These are phyloP conservation scores for Kluyveromyces wickerhamii DNA, from an alignment of 805 yeast genomes.

Conservation along the genomic window DNA sequence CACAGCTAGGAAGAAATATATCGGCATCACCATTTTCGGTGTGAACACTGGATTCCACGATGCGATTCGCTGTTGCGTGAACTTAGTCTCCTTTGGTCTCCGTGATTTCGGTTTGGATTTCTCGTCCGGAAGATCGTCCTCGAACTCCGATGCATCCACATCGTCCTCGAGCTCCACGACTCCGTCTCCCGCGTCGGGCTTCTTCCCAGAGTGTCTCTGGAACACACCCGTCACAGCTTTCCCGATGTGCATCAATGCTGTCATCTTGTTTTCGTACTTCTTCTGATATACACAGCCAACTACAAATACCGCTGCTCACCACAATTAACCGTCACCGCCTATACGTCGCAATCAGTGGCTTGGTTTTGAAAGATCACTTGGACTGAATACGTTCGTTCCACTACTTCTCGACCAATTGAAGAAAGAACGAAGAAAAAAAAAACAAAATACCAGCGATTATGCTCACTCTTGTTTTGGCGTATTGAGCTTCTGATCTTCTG, in stretches of 20 bases:
- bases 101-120: slow-evolving; percentile 41
- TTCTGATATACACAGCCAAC: too few species aligned
- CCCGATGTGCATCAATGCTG: slow-evolving; percentile 1
- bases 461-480: too few species aligned
- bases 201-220: slow-evolving; percentile 4
- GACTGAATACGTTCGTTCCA: too few species aligned
- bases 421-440: too few species aligned
- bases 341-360: too few species aligned
- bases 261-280: neutral
- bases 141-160: slow-evolving; percentile 29
- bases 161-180: slow-evolving; percentile 25
- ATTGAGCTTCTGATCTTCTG: too few species aligned
- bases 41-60: slow-evolving; percentile 76
- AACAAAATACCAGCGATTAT: too few species aligned
- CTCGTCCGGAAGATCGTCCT: slow-evolving; percentile 32
- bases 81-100: slow-evolving; percentile 66
- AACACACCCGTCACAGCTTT: slow-evolving; percentile 1
- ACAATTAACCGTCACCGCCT: too few species aligned
- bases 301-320: too few species aligned
- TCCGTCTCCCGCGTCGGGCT: neutral
- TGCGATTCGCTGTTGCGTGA: slow-evolving; percentile 57
- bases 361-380: too few species aligned
- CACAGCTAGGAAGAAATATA: slow-evolving; percentile 65
- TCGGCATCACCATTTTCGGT: slow-evolving; percentile 80
- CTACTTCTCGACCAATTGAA: too few species aligned